Evolutionary conservation across 805 yeast species (phyloP).

Genomic region (Clavispora fructus): DNA sequence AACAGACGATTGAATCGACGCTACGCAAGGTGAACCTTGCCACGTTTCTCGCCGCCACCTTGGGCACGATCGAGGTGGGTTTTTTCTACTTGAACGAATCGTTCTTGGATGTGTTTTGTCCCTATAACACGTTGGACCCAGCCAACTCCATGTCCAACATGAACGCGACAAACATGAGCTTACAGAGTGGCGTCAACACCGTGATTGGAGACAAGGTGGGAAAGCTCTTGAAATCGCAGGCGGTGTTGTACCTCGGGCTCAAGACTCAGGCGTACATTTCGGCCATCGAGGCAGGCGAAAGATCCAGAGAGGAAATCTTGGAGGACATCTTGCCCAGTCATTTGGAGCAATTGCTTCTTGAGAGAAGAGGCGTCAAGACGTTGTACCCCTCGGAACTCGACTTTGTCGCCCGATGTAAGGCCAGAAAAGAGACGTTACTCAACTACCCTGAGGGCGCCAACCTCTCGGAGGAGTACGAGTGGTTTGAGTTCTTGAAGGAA

Average conservation of each 20-base stretch:
- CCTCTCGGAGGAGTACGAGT: conserved; percentile 70
- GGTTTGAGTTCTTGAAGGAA: conserved; percentile 79
- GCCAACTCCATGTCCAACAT: conserved; percentile 36
- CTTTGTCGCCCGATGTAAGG: conserved; percentile 67
- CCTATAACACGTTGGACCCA: conserved; percentile 55
- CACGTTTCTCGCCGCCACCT: conserved; percentile 79
- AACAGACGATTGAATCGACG: conserved; percentile 57
- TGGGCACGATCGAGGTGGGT: conserved; percentile 82
- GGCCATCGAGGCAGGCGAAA: conserved; percentile 63
- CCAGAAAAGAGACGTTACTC: conserved; percentile 60
- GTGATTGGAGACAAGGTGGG: conserved; percentile 42
- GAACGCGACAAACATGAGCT: conserved; percentile 24
- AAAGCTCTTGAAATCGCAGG: conserved; percentile 73
- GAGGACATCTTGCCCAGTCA: conserved; percentile 71
- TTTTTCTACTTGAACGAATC: conserved; percentile 80
- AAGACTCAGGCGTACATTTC: conserved; percentile 95
- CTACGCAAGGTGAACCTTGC: conserved; percentile 82
- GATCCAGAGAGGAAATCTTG: conserved; percentile 60
- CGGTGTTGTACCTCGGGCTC: conserved; percentile 72
- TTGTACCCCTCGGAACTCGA: conserved; percentile 77
- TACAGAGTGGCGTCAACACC: conserved; percentile 30
- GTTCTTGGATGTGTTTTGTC: conserved; percentile 84
- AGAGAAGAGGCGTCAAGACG: conserved; percentile 31
- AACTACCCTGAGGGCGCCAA: conserved; percentile 43
- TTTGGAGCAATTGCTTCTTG: conserved; percentile 43